Conservation (phyloP, 2,329 filamentous ascomycete species). For the Exophiala alcalophila region DNA sequence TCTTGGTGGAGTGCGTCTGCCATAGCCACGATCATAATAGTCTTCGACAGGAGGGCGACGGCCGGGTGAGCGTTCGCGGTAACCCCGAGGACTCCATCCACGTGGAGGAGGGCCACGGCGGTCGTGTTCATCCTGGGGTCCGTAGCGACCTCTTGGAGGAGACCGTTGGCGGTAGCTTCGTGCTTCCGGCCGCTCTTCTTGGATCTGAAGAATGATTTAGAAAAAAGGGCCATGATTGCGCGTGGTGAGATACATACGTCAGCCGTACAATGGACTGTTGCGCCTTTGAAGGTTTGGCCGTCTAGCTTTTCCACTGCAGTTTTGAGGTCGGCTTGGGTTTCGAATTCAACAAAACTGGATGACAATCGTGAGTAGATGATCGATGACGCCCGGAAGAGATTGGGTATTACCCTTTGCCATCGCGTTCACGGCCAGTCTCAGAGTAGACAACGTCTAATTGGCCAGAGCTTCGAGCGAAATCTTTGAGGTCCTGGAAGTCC, state of each 20-base stretch:
- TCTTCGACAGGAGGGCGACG: slow-evolving; percentile 70
- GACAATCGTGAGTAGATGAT: slow-evolving; percentile 22
- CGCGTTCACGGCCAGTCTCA: slow-evolving; percentile 87
- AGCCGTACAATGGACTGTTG: slow-evolving; percentile 76
- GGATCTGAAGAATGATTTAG: slow-evolving; percentile 54
- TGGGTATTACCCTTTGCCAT: slow-evolving; percentile 77
- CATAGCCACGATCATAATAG: slow-evolving; percentile 74
- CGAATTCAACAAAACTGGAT: slow-evolving; percentile 90
- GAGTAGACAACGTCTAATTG: slow-evolving; percentile 92
- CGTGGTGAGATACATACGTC: slow-evolving; percentile 65
- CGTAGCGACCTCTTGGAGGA: slow-evolving; percentile 66
- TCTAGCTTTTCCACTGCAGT: slow-evolving; percentile 94
- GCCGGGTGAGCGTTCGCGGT: slow-evolving; percentile 74
- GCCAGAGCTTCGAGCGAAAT: slow-evolving; percentile 95
- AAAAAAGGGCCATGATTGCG: slow-evolving; percentile 4
- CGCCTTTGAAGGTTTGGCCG: slow-evolving; percentile 86
- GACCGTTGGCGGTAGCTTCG: slow-evolving; percentile 73
- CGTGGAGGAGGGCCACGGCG: slow-evolving; percentile 75
- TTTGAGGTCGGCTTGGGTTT: slow-evolving; percentile 84
- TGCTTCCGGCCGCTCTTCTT: slow-evolving; percentile 66
- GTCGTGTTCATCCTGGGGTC: slow-evolving; percentile 71
- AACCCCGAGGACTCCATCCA: slow-evolving; percentile 81
- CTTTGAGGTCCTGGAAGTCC: slow-evolving; percentile 86
- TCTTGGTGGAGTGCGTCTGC: slow-evolving; percentile 75
- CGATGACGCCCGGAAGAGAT: slow-evolving; percentile 6